Base-by-base conservation (phyloP, 2,329 filamentous ascomycete genomes). In the Aspergillus phoenicis region DNA sequence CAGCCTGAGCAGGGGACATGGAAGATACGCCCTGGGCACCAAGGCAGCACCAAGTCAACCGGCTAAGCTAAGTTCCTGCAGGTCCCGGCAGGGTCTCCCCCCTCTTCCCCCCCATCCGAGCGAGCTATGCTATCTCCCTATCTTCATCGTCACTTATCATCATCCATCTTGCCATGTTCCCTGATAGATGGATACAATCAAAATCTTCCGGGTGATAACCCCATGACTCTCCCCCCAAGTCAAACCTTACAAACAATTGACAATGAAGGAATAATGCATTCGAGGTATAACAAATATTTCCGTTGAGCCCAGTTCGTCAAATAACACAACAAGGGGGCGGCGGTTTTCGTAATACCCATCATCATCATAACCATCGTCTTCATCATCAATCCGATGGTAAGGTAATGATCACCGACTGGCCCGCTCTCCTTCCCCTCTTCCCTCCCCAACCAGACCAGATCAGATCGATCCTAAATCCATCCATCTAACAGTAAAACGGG, bases 61-160 rank as follows among this genome's bases (percentile, higher is more conserved):
- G 48, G 53, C 62, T 64, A 64, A 66, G 36, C 61, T 58, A 51
- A 62, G 64, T 64, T 64, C 57, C 65, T 67, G 65, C 65, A 67
- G 65, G 65, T 67, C 64, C 65, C 55, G 47, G 53, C 54, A 62
- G 60, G 61, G 61, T 30, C 28, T 66, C 62, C 56, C 47, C 24
- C 41, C 39, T 26, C 57, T 48, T 58, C 47, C 24, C 41, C 36
- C 57, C 57, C 57, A 58, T 58, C 57, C 30, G 49, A 57, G 58
- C 54, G 49, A 57, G 58, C 54, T 11, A 11, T 30, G 28, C 5
- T 52, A 43, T 57, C 56, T 20, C 17, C 17, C 17, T 43, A 41
- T 56, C 41, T 8, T 48, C 28, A 30, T 47, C 28, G 20, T 47
- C 22, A 30, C 28, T 30, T 30, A 8, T 7, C 36, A 30, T 15